Base-by-base conservation (phyloP, 306 rosid species). In the Neltuma alba region DNA sequence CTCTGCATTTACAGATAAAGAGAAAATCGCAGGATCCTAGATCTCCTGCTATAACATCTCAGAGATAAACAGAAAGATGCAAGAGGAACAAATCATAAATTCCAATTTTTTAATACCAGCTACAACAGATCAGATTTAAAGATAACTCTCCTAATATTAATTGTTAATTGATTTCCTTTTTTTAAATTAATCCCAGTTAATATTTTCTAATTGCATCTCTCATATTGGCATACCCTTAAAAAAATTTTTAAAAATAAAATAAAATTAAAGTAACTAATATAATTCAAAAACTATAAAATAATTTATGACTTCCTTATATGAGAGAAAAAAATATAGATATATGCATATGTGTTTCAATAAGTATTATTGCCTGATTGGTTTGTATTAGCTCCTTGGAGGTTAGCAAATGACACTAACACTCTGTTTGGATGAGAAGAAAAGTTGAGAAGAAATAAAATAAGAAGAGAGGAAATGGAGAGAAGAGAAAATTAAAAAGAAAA, bases 1-100 rank as follows among this genome's bases (percentile, higher is more conserved):
- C 11, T 21, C n/a, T 50, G 15, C 23, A 3, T 78, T 36, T 76
- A 58, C 70, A 7, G 68, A 40, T 27, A 47, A 21, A 52, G 18
- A 79, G 66, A 74, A 82, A 55, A 45, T 74, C 64, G 60, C 48
- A 70, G 64, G 37, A 47, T 76, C 80, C 83, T 90, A 60, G 47
- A 86, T 86, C 66, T 79, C 83, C 78, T 77, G 81, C 85, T 20
- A 71, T 61, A 68, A 78, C 80, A 25, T 88, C 42, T 87, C 58
- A 42, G n/a, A 27, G 60, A 73, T 55, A 62, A 80, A 79, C 45
- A 44, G 64, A 45, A 67, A 70, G 52, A 60, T 62, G 9, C 30
- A 14, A 4, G 4, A 40, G 33, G 31, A 21, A 58, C 62, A 27
- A 55, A 77, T n/a, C 7, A 40, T 6, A 9, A 21, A 7, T 54